These are phyloP conservation scores for Fusarium sp. DNA, from an alignment of 2,329 filamentous ascomycete genomes.

Conservation along the genomic window DNA sequence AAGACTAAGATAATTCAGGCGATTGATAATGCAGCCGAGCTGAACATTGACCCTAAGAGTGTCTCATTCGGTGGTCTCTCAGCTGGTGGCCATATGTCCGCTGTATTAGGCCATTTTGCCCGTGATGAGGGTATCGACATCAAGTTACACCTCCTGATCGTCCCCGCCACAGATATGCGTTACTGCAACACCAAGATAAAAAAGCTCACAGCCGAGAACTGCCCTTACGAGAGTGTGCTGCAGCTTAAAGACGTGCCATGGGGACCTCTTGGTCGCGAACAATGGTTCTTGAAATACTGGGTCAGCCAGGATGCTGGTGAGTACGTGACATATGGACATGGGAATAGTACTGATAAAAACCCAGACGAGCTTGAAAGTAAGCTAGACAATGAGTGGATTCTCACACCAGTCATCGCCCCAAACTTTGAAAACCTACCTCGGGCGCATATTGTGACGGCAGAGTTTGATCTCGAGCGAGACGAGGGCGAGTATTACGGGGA, in stretches of 20 bases:
- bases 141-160: conserved; percentile 9
- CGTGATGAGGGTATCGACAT: background rate
- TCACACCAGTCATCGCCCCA: conserved; percentile 1
- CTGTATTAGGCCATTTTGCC: background rate
- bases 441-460: background rate
- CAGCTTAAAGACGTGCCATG: background rate
- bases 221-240: background rate
- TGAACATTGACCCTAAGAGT: background rate
- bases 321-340: accelerated
- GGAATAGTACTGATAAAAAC: accelerated
- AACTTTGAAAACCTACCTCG: background rate
- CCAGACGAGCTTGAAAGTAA: conserved; percentile 1
- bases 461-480: conserved; percentile 11
- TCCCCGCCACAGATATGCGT: conserved; percentile 9
- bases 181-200: background rate
- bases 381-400: background rate
- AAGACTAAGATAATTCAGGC: background rate
- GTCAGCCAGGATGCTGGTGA: background rate
- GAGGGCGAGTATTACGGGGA: background rate
- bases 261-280: background rate
- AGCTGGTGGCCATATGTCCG: conserved; percentile 6
- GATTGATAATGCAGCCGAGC: background rate
- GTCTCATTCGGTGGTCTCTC: conserved; percentile 12
- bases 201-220: background rate
- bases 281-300: conserved; percentile 9